A percentile compares a stretch with the other conserved stretches of the same genome.
Conservation (phyloP, 2,329 filamentous ascomycete genomes). For the Microsporum ferrugineum region DNA sequence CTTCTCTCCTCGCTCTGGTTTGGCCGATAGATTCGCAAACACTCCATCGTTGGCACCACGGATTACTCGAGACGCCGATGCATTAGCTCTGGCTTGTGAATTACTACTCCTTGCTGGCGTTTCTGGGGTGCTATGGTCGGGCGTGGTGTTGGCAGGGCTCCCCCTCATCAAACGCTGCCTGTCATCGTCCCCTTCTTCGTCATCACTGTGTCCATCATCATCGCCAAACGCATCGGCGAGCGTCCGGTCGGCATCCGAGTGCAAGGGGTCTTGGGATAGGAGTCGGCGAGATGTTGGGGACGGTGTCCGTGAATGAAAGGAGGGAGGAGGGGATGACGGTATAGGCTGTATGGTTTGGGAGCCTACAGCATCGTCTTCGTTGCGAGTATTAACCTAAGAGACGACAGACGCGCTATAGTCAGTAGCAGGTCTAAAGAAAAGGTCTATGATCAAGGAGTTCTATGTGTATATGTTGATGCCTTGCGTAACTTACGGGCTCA, state of each 20-base stretch:
- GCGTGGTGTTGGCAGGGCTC: slow-evolving; percentile 29
- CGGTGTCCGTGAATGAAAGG: slow-evolving; percentile 75
- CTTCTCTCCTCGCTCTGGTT: slow-evolving; percentile 64
- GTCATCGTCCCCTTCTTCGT: slow-evolving; percentile 65
- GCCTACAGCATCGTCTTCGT: slow-evolving; percentile 30
- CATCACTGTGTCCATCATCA: slow-evolving; percentile 59
- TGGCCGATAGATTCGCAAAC: slow-evolving; percentile 87
- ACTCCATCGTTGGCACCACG: slow-evolving; percentile 74
- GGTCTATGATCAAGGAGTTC: background rate
- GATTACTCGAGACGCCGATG: slow-evolving; percentile 11
- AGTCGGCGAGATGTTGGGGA: slow-evolving; percentile 47
- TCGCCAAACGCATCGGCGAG: slow-evolving; percentile 87
- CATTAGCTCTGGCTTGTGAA: background rate
- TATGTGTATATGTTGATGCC: slow-evolving; percentile 6
- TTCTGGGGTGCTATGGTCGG: background rate
- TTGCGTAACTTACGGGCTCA: slow-evolving; percentile 31
- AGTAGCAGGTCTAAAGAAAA: background rate
- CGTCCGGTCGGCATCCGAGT: slow-evolving; percentile 58
- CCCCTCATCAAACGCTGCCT: slow-evolving; percentile 75
- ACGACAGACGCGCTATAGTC: slow-evolving; percentile 10
- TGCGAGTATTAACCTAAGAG: slow-evolving; percentile 34
- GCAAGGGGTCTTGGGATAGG: slow-evolving; percentile 42
- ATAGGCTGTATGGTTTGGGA: slow-evolving; percentile 23
- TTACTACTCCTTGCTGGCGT: background rate
- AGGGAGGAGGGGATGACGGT: slow-evolving; percentile 48